phyloP scores from a whole-genome alignment of 2,329 filamentous ascomycete species.

The Aspergillus sp. region DNA sequence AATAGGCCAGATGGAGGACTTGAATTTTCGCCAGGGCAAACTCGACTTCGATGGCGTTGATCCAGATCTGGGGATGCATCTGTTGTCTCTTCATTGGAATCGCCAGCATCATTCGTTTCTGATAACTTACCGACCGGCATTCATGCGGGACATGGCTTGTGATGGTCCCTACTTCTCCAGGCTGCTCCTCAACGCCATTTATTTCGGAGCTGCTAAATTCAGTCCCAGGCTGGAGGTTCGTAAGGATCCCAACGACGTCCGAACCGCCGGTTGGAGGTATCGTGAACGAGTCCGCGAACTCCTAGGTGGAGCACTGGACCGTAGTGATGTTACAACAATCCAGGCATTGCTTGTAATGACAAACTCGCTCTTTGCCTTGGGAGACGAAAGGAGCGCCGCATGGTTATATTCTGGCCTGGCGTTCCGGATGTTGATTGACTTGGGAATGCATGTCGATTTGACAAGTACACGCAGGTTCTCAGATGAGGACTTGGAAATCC shows the following conservation, averaged over 20 bases:
- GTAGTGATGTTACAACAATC: slow-evolving; percentile 55
- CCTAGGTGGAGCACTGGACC: slow-evolving; percentile 48
- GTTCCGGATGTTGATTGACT: slow-evolving; percentile 53
- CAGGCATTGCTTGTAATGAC: slow-evolving; percentile 55
- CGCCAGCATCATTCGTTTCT: slow-evolving; percentile 51
- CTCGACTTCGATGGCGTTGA: slow-evolving; percentile 57
- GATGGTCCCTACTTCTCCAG: slow-evolving; percentile 53
- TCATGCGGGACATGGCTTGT: slow-evolving; percentile 15
- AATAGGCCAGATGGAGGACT: slow-evolving; percentile 49
- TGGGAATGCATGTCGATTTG: slow-evolving; percentile 44
- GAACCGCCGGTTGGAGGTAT: slow-evolving; percentile 52
- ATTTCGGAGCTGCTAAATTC: slow-evolving; percentile 48
- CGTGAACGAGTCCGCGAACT: slow-evolving; percentile 48
- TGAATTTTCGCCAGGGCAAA: slow-evolving; percentile 45
- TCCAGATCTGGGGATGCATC: slow-evolving; percentile 52
- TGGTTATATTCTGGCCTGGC: slow-evolving; percentile 56
- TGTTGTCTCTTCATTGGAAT: slow-evolving; percentile 55
- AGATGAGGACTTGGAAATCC: slow-evolving; percentile 30
- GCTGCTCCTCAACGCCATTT: slow-evolving; percentile 54
- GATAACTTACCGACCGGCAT: slow-evolving; percentile 30
- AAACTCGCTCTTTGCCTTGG: slow-evolving; percentile 51
- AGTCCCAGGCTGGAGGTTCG: slow-evolving; percentile 48
- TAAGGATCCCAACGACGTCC: slow-evolving; percentile 45
- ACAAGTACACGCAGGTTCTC: slow-evolving; percentile 9
- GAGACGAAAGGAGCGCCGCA: slow-evolving; percentile 48